Evolutionary conservation across 306 rosid species (phyloP).

Genomic region (Nissolia schottii): DNA sequence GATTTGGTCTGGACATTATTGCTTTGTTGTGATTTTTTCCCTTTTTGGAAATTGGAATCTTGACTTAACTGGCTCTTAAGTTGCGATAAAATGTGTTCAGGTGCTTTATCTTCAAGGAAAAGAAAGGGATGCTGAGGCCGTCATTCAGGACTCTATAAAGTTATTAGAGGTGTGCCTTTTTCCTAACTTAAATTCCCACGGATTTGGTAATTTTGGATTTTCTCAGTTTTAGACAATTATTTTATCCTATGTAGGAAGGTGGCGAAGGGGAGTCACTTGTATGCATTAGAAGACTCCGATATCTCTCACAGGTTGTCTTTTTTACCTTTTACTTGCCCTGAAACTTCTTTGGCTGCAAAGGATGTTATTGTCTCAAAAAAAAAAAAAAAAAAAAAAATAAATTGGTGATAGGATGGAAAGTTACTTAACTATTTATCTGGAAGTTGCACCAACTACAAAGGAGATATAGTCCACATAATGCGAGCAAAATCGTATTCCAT

Average conservation of each 20-base stretch:
- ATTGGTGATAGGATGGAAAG: neutral
- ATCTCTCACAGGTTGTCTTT: conserved; percentile 75
- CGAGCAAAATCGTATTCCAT: neutral
- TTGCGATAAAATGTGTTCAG: conserved; percentile 36
- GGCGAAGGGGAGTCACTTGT: conserved; percentile 58
- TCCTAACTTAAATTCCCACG: conserved; percentile 10
- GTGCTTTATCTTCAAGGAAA: conserved; percentile 79
- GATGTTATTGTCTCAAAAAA: too few relatives aligned
- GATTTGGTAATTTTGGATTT: conserved; percentile 12
- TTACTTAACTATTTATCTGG: neutral
- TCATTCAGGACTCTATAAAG: conserved; percentile 67
- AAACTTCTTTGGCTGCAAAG: conserved; percentile 6
- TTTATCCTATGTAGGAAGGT: conserved; percentile 54
- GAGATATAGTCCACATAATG: neutral
- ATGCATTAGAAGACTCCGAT: conserved; percentile 66
- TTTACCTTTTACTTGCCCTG: neutral
- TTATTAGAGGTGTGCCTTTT: conserved; percentile 66
- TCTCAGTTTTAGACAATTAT: conserved; percentile 24
- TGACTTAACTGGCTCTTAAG: conserved; percentile 7
- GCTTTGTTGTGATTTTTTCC: neutral
- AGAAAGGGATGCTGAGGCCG: conserved; percentile 63
- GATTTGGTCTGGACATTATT: conserved; percentile 14
- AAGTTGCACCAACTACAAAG: neutral
- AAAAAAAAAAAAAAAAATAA: too few relatives aligned
- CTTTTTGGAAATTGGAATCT: conserved; percentile 1